phyloP scores from a whole-genome alignment of 2,329 filamentous ascomycete species.

The Botrytis fragariae region DNA sequence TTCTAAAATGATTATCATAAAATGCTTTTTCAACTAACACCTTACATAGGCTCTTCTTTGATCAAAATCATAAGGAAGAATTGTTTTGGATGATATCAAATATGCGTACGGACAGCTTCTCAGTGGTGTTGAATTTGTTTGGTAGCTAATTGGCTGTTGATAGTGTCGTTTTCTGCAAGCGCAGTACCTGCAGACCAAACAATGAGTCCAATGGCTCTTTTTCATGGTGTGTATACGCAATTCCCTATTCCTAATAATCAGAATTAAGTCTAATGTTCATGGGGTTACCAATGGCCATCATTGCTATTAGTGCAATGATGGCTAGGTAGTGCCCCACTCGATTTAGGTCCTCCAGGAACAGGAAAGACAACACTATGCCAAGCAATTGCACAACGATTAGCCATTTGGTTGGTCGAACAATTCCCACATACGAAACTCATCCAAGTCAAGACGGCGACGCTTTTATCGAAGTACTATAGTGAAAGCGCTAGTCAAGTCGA shows the following conservation, averaged over 20 bases:
- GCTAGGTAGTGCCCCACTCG: not conserved
- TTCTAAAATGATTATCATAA: not conserved
- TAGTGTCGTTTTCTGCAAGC: constrained; percentile 30
- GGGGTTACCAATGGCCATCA: not conserved
- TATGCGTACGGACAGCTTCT: constrained; percentile 25
- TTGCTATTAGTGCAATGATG: not conserved
- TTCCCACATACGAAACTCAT: constrained; percentile 43
- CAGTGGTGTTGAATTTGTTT: not conserved
- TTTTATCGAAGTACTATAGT: constrained; percentile 50
- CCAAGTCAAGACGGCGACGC: constrained; percentile 45
- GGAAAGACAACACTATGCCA: constrained; percentile 96
- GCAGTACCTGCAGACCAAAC: constrained; percentile 71
- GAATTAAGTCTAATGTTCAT: not conserved
- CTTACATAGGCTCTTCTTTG: constrained; percentile 35
- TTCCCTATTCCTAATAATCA: not conserved
- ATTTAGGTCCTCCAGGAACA: constrained; percentile 59
- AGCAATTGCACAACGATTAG: constrained; percentile 70
- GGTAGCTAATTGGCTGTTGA: not conserved
- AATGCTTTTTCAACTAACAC: constrained; percentile 7
- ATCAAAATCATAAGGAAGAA: constrained; percentile 34
- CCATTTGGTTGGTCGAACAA: constrained; percentile 43
- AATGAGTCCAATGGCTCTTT: constrained; percentile 88
- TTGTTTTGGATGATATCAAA: constrained; percentile 36
- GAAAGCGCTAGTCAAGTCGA: constrained; percentile 46
- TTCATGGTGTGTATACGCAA: constrained; percentile 64